These are phyloP conservation scores for Mycocalia duriaeana DNA, from an alignment of 1,284 basidiomycete species.

Conservation along the genomic window DNA sequence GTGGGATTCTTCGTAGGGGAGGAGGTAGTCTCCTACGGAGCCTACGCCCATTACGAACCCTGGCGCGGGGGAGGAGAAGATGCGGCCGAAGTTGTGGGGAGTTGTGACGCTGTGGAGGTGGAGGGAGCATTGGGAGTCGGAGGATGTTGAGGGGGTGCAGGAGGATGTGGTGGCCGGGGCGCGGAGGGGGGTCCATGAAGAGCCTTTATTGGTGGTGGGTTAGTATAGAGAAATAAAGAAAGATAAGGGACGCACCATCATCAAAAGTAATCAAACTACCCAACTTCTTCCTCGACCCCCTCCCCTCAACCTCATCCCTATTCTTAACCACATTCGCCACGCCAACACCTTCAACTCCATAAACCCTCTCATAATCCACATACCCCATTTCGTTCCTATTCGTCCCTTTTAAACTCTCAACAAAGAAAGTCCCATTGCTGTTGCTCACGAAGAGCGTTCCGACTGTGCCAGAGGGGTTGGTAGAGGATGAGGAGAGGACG, in stretches of 20 bases:
- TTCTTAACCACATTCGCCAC: slow-evolving; percentile 87
- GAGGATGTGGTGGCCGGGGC: slow-evolving; percentile 58
- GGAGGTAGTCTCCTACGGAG: slow-evolving; percentile 69
- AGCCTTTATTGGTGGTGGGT: slow-evolving; percentile 32
- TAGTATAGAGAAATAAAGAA: too few species aligned
- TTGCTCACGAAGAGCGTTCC: slow-evolving; percentile 95
- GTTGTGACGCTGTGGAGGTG: slow-evolving; percentile 90
- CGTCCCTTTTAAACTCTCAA: slow-evolving; percentile 87
- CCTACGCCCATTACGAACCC: slow-evolving; percentile 96
- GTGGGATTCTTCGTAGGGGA: slow-evolving; percentile 84
- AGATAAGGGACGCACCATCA: slow-evolving; percentile 46
- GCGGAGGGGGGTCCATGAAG: slow-evolving; percentile 69
- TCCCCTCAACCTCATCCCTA: slow-evolving; percentile 72
- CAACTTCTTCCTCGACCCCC: slow-evolving; percentile 61
- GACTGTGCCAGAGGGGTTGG: too few species aligned
- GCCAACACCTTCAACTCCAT: slow-evolving; percentile 91
- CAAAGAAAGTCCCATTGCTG: slow-evolving; percentile 91
- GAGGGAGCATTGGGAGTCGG: slow-evolving; percentile 74
- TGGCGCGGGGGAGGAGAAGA: slow-evolving; percentile 93
- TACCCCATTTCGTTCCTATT: slow-evolving; percentile 85
- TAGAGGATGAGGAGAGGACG: slow-evolving; percentile 65
- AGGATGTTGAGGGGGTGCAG: slow-evolving; percentile 60
- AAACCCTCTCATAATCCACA: slow-evolving; percentile 90
- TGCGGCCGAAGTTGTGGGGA: slow-evolving; percentile 87
- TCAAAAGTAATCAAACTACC: slow-evolving; percentile 85